Conservation (phyloP, 805 yeast genomes). For the Wickerhamomyces xylosicus region DNA sequence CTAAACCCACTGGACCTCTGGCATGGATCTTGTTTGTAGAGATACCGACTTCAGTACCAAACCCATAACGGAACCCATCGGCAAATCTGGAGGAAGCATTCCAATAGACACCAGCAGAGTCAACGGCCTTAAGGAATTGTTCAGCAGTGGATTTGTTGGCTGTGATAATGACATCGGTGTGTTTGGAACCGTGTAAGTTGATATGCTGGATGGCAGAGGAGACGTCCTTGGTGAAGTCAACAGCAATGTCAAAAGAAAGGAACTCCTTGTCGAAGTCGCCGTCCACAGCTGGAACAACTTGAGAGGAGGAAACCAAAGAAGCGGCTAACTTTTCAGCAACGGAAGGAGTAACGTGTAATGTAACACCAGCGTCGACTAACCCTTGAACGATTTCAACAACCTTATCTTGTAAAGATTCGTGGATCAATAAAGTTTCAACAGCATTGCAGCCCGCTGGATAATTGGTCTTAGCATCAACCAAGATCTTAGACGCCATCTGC, state of each 20-base stretch:
- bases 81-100: slow-evolving; percentile 96
- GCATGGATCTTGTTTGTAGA: slow-evolving; percentile 96
- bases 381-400: slow-evolving; percentile 28
- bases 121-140: slow-evolving; percentile 71
- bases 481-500: slow-evolving; percentile 63
- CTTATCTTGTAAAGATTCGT: slow-evolving; percentile 28
- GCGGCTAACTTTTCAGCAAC: slow-evolving; percentile 22
- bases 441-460: slow-evolving; percentile 99
- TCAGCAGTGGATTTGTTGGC: slow-evolving; percentile 64
- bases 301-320: slow-evolving; percentile 11
- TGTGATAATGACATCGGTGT: slow-evolving; percentile 89
- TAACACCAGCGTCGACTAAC: slow-evolving; percentile 57
- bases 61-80: slow-evolving; percentile 97
- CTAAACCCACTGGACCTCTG: slow-evolving; percentile 97
- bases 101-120: slow-evolving; percentile 97
- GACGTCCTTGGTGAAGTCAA: slow-evolving; percentile 47
- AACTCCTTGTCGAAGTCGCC: slow-evolving; percentile 79
- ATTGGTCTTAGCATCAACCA: slow-evolving; percentile 84
- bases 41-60: slow-evolving; percentile 98
- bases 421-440: slow-evolving; percentile 73
- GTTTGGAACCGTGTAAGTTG: slow-evolving; percentile 88
- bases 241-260: slow-evolving; percentile 74
- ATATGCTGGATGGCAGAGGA: slow-evolving; percentile 78
- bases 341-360: slow-evolving; percentile 56
- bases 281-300: slow-evolving; percentile 38